phyloP scores from a whole-genome alignment of 2,329 filamentous ascomycete genomes.

The Xylaria arbuscula region DNA sequence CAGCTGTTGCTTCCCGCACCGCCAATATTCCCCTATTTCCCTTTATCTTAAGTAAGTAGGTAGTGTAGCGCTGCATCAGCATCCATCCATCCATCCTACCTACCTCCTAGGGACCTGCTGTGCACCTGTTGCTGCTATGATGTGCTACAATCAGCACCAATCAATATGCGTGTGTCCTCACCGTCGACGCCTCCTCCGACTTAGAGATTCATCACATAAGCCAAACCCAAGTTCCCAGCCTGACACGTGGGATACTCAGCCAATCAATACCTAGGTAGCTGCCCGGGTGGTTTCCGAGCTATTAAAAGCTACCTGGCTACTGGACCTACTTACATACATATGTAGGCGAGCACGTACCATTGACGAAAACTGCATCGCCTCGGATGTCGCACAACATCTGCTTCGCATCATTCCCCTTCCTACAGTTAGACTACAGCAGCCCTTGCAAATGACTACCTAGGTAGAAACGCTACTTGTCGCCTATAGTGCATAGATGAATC shows the following conservation, averaged over 20 bases:
- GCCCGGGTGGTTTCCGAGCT: slow-evolving; percentile 8
- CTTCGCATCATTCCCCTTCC: slow-evolving; percentile 3
- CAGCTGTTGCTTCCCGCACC: background rate
- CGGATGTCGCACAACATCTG: slow-evolving; percentile 28
- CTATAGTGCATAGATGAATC: slow-evolving; percentile 5
- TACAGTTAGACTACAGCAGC: background rate
- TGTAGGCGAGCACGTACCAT: slow-evolving; percentile 5
- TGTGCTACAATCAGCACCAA: background rate
- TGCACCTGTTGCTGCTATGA: background rate
- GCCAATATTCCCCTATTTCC: background rate
- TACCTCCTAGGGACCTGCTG: background rate
- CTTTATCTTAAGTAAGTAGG: background rate
- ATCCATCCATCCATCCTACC: background rate
- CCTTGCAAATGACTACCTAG: slow-evolving; percentile 3
- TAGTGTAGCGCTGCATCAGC: background rate
- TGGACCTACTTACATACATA: no score
- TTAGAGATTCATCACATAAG: background rate
- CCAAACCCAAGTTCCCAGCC: slow-evolving; percentile 3
- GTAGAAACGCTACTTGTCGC: background rate
- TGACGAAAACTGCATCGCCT: slow-evolving; percentile 26
- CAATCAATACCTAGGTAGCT: slow-evolving; percentile 36
- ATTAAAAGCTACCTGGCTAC: slow-evolving; percentile 18
- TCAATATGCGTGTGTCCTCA: background rate
- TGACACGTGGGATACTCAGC: slow-evolving; percentile 30
- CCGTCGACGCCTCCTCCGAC: background rate